Conservation (phyloP, 75 land plant species). For the Cunninghamia lanceolata region DNA sequence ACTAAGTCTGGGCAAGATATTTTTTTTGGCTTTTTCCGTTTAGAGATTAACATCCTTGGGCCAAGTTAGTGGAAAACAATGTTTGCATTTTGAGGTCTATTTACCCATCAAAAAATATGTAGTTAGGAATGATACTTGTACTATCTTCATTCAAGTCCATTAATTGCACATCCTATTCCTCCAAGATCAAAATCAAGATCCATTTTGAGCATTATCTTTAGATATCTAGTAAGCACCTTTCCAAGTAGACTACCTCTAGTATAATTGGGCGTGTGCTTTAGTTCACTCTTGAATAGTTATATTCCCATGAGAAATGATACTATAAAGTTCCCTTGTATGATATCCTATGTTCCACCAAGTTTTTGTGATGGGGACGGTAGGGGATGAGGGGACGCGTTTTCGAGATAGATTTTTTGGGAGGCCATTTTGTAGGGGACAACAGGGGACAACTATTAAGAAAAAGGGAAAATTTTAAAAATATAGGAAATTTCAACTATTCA, state of each 20-base stretch:
- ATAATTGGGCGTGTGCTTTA: neutral
- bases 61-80: neutral
- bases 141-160: neutral
- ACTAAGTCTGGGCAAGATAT: neutral
- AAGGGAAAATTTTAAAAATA: too few species aligned
- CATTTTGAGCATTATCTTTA: neutral
- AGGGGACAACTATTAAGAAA: too few species aligned
- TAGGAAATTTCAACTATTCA: too few species aligned
- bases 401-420: too few species aligned
- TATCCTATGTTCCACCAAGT: too few species aligned
- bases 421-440: too few species aligned
- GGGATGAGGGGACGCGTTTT: too few species aligned
- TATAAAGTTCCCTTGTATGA: too few species aligned
- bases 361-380: too few species aligned
- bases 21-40: neutral
- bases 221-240: neutral
- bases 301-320: neutral
- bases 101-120: too few species aligned
- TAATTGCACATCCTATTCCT: neutral
- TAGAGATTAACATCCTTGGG: neutral
- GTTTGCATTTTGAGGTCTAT: neutral
- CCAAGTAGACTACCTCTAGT: neutral
- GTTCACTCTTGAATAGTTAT: neutral
- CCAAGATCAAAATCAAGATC: neutral
- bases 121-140: neutral